Evolutionary conservation across 2,329 filamentous ascomycete genomes (phyloP), one percentile per base, ranked within the genome.

Genomic region (Calonectria pauciramosa): DNA sequence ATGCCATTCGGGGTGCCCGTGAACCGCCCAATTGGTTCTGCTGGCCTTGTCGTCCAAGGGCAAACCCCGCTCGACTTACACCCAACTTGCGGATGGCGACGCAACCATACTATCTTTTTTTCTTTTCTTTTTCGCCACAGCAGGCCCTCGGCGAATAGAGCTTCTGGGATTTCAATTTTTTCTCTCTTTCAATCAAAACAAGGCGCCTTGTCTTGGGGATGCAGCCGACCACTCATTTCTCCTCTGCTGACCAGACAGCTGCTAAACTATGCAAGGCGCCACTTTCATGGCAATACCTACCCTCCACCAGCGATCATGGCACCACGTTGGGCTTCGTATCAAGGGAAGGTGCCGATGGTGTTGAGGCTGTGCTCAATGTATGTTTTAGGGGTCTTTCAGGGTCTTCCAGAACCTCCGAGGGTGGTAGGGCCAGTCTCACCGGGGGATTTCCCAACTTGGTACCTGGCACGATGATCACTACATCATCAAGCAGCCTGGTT

Each of bases 321-420:
- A 41, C 26, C 59, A 41, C 32, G 59, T 13, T 28, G 36, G 23
- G 34, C 30, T 54, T 70, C 67, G 71, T 73, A 70, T 73, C 67
- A 49, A 41, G 26, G 30, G 49, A 41, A 51, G 65, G 44, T 67
- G 51, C 30, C 49, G 30, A 52, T 70, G 67, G 71, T 70, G 71
- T 73, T 73, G 71, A 70, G 71, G 71, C 71, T 70, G 67, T 73
- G 67, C 67, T 36, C 18, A 20, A 73, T 70, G 71, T 67, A 70
- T 18, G 44, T 52, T 73, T 73, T 73, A 73, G 71, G 71, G 71
- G 71, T 73, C 71, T 66, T 59, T 60, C 72, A 68, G 70, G 52
- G 30, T 38, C 64, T 73, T 75, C 71, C 63, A 73, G 63, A 68
- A 73, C 28, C 14, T 23, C 47, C 60, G 60, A 72, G 65, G 64